Conservation (phyloP, 257 asterid species). For the Thymus quinquecostatus region DNA sequence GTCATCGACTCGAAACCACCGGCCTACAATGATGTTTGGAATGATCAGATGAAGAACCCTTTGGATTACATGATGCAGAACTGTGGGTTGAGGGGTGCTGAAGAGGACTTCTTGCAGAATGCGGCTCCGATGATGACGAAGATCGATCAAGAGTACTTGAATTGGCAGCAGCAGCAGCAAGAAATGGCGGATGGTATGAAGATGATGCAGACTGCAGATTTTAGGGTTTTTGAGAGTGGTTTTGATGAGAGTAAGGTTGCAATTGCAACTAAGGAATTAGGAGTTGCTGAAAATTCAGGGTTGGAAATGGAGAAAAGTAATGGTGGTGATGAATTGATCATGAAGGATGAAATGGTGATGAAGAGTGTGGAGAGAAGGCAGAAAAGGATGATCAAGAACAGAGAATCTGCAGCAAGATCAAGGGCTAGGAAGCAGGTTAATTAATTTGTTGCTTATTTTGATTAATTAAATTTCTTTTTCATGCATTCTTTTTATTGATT, state of each 20-base stretch:
- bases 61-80: constrained; percentile 22
- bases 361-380: constrained; percentile 43
- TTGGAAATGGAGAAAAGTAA: constrained; percentile 18
- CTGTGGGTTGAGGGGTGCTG: constrained; percentile 6
- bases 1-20: constrained; percentile 24
- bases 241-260: constrained; percentile 22
- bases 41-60: constrained; percentile 15
- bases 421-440: constrained; percentile 54
- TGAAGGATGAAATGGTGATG: constrained; percentile 29
- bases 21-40: constrained; percentile 14
- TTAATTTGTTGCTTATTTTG: background rate
- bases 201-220: constrained; percentile 12
- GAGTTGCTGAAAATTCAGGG: constrained; percentile 2
- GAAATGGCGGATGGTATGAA: constrained; percentile 19
- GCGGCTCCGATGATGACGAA: constrained; percentile 18
- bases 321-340: background rate
- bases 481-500: background rate
- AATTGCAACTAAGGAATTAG: background rate
- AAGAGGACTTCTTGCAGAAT: constrained; percentile 15
- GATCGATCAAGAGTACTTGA: constrained; percentile 20
- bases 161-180: constrained; percentile 30
- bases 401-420: constrained; percentile 61
- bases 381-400: constrained; percentile 52
- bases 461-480: too few species aligned
- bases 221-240: background rate